Evolutionary conservation across 768 basidiomycete species (phyloP).

Genomic region (Tephrocybe sp.): DNA sequence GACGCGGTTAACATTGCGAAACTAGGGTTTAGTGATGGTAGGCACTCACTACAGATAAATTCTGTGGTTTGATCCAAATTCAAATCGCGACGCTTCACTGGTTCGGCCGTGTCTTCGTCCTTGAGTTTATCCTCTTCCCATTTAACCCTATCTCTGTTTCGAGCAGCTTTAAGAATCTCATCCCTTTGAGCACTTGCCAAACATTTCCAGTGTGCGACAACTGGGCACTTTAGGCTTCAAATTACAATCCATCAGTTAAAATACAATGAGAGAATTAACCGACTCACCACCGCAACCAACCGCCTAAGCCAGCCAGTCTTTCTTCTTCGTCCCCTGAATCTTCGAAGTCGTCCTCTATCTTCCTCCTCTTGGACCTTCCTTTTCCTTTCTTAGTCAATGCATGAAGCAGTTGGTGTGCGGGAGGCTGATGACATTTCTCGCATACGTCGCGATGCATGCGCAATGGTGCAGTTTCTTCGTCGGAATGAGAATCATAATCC

Average conservation of each 20-base stretch:
- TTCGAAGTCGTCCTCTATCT: slow-evolving; percentile 50
- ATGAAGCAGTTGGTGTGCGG: slow-evolving; percentile 53
- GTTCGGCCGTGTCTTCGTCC: slow-evolving; percentile 25
- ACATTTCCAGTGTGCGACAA: slow-evolving; percentile 76
- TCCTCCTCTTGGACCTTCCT: slow-evolving; percentile 38
- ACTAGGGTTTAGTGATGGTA: background rate
- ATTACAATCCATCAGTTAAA: slow-evolving; percentile 11
- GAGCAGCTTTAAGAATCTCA: slow-evolving; percentile 68
- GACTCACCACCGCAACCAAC: slow-evolving; percentile 82
- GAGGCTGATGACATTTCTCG: slow-evolving; percentile 65
- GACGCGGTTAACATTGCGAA: background rate
- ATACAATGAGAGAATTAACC: background rate
- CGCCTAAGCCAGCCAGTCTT: slow-evolving; percentile 52
- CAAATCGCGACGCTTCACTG: slow-evolving; percentile 45
- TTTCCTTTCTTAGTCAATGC: slow-evolving; percentile 35
- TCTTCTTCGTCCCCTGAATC: slow-evolving; percentile 54
- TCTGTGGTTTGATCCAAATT: slow-evolving; percentile 62
- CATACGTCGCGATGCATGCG: slow-evolving; percentile 62
- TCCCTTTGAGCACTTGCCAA: slow-evolving; percentile 62
- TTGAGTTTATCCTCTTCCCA: slow-evolving; percentile 29
- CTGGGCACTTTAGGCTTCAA: slow-evolving; percentile 71
- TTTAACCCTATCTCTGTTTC: slow-evolving; percentile 43
- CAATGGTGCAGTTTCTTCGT: slow-evolving; percentile 54
- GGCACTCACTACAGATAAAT: slow-evolving; percentile 61
- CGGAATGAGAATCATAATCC: slow-evolving; percentile 47